Percentiles rank a stretch among this genome's conserved stretches.
Conservation (phyloP, 257 asterid genomes). For the Verbena officinalis region DNA sequence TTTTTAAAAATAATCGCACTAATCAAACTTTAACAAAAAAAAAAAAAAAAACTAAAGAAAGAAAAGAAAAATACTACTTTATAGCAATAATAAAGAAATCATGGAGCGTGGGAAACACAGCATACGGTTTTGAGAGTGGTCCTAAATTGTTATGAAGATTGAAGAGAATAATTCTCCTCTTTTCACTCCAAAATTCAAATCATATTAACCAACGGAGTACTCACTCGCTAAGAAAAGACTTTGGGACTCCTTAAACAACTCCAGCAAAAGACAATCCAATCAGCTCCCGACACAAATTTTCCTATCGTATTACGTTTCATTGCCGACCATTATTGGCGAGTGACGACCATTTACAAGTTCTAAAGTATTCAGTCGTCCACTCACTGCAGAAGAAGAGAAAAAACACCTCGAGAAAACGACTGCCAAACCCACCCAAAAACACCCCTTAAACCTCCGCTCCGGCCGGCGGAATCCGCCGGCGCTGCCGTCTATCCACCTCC, state of each 20-base stretch:
- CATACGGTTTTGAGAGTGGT: not conserved
- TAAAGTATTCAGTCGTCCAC: not conserved
- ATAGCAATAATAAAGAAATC: too few species aligned
- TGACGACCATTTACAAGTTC: not conserved
- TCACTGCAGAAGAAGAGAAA: not conserved
- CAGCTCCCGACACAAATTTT: slow-evolving; percentile 27
- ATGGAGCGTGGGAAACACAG: slow-evolving; percentile 15
- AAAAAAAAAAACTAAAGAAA: too few species aligned
- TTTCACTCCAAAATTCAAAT: slow-evolving; percentile 11
- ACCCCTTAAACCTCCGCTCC: slow-evolving; percentile 20
- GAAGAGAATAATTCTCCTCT: slow-evolving; percentile 26
- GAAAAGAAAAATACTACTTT: too few species aligned
- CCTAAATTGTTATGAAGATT: not conserved
- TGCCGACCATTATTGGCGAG: slow-evolving; percentile 4
- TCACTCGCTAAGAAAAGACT: not conserved
- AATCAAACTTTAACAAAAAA: too few species aligned
- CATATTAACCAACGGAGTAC: not conserved
- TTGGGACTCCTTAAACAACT: slow-evolving; percentile 18
- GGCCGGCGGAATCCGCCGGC: slow-evolving; percentile 16
- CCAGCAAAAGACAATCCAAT: slow-evolving; percentile 25
- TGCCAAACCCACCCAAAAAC: too few species aligned
- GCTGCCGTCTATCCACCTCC: slow-evolving; percentile 10
- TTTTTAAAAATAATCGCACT: too few species aligned
- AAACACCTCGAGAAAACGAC: slow-evolving; percentile 25
- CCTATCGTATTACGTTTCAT: slow-evolving; percentile 23